phyloP scores from a whole-genome alignment of 2,329 filamentous ascomycete species.

The Periconia macrospinosa region DNA sequence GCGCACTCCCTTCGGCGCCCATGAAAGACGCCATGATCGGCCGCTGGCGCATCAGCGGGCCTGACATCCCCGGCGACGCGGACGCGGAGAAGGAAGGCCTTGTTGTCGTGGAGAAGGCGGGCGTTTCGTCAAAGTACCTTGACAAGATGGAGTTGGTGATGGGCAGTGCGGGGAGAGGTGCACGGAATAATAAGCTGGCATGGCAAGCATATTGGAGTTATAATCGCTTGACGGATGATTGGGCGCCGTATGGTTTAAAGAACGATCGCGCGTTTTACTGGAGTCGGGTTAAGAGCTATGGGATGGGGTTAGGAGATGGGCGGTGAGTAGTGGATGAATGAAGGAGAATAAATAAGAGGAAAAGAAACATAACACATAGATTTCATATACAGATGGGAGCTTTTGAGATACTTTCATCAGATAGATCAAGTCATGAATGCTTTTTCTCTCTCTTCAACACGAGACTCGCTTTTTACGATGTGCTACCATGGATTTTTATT shows the following conservation, averaged over 20 bases:
- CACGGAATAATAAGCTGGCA: conserved; percentile 80
- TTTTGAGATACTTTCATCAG: too few relatives aligned
- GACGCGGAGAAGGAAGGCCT: conserved; percentile 34
- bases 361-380: too few relatives aligned
- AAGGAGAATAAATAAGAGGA: too few relatives aligned
- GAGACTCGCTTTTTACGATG: too few relatives aligned
- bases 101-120: conserved; percentile 83
- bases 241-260: conserved; percentile 74
- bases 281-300: conserved; percentile 64
- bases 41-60: conserved; percentile 66
- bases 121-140: conserved; percentile 75
- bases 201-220: conserved; percentile 95
- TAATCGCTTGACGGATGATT: conserved; percentile 86
- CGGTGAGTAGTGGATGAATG: neutral
- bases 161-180: conserved; percentile 59
- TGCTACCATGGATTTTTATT: neutral
- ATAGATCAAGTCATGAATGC: too few relatives aligned
- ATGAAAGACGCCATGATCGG: conserved; percentile 71
- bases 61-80: conserved; percentile 24
- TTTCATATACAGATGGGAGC: too few relatives aligned
- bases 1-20: conserved; percentile 52
- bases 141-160: conserved; percentile 81
- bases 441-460: too few relatives aligned
- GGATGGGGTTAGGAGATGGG: conserved; percentile 32
- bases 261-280: conserved; percentile 66